Base-by-base conservation (phyloP, 768 basidiomycete species). In the Lenzites betulinus region DNA sequence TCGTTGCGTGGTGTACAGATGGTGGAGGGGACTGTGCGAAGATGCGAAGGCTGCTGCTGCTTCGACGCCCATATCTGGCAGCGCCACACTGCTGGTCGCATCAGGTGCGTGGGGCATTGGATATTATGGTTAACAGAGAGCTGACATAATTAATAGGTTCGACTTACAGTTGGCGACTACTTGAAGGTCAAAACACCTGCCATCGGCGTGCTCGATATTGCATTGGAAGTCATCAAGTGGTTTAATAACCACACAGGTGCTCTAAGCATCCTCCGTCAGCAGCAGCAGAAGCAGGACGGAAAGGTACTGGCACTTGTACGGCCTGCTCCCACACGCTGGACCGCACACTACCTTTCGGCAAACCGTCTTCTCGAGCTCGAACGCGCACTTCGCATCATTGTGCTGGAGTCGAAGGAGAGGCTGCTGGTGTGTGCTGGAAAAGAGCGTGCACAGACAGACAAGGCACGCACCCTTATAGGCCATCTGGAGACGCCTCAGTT, bases 271-370 rank as follows among this genome's bases (percentile, higher is more conserved):
- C 65, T 77, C 33, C 47, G 53, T 13, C n/a, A 60, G 3, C 70
- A 76, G 48, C 75, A 75, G 59, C 56, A 28, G 36, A 51, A 33
- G 1, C 15, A 18, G 25, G 28, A 36, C 22, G 54, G 54, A 7
- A 28, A 20, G 4, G 33, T 36, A 4, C 43, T 64, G 5, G 67
- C 71, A 13, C 51, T 77, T 11, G 54, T 78, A 26, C 69, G 68
- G 28, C 67, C 76, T n/a, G 72, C 71, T 1, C 58, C 74, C 23
- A 76, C 75, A 16, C 63, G 69, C 18, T 78, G 75, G 75, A 75
- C 73, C 12, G 66, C 69, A 23, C 62, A 66, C 26, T 73, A 68
- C 57, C 69, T 71, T 35, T 26, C 54, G 22, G 52, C 59, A 36
- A 22, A 25, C 6, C 70, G 60, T 18, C 67, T 77, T 18, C 64